Evolutionary conservation across 106 monocot species (phyloP).

Genomic region (Acorus calamus): DNA sequence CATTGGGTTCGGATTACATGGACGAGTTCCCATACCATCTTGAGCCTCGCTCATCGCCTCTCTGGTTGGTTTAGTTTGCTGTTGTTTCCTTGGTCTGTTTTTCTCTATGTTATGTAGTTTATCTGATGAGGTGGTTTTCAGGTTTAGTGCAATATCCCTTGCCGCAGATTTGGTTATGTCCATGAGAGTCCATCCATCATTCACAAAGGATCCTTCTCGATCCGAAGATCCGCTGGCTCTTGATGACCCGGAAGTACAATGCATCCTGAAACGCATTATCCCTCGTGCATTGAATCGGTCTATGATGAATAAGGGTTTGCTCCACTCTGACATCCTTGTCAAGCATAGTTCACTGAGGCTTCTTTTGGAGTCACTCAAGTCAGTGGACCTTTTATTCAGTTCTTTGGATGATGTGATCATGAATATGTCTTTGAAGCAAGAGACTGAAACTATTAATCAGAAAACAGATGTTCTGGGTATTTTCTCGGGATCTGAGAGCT

Average conservation of each 20-base stretch:
- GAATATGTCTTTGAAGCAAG: conserved; percentile 1
- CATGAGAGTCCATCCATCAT: conserved; percentile 17
- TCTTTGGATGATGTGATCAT: conserved; percentile 29
- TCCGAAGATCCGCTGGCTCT: conserved; percentile 7
- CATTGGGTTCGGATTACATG: conserved; percentile 67
- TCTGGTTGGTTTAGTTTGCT: conserved; percentile 49
- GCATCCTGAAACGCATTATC: conserved; percentile 60
- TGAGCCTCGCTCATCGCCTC: conserved; percentile 44
- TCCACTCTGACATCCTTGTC: conserved; percentile 62
- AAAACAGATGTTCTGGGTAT: conserved; percentile 6
- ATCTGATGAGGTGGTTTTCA: conserved; percentile 20
- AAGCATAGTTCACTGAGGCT: conserved; percentile 69
- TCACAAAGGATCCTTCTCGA: conserved; percentile 17
- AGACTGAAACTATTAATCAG: neutral
- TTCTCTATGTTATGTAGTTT: neutral
- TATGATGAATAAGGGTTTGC: conserved; percentile 67
- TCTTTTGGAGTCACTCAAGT: conserved; percentile 66
- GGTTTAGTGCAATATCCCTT: conserved; percentile 82
- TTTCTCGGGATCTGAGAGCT: conserved; percentile 17
- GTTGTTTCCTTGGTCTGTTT: neutral
- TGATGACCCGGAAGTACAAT: conserved; percentile 22
- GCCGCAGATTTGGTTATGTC: conserved; percentile 68
- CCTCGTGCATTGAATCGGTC: conserved; percentile 54
- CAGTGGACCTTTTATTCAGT: conserved; percentile 28
- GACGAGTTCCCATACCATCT: conserved; percentile 75